Evolutionary conservation across 495 filamentous ascomycete genomes (phyloP), one percentile per base, ranked within the genome.

Genomic region (Penicillium ochrochloron): DNA sequence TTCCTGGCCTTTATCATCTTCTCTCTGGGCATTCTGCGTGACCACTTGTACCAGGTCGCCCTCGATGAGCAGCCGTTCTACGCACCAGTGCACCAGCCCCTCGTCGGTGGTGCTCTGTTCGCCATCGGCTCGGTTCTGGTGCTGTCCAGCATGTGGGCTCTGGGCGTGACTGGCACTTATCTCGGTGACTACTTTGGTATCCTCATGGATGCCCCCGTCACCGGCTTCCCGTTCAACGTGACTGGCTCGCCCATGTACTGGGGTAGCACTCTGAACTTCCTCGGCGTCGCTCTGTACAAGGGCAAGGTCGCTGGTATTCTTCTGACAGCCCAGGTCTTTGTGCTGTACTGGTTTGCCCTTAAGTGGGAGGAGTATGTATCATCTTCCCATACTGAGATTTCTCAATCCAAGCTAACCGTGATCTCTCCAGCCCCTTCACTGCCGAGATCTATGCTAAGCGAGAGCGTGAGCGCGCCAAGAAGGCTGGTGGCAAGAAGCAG

Each of bases 101-200:
- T 89, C 31, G 73, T 89, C 21, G 92, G 89, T 44, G 90, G 88
- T 59, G 81, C 76, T 11, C 82, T 97, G 44, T 83, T 98, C 67
- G 83, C 83, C 48, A 61, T 81, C 42, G 96, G 95, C 50, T 97
- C 97, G 70, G 76, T 91, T 59, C 86, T 99, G 19, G 95, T 99
- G 29, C 74, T 98, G 19, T 88, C 88, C 33, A 92, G 88, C 63
- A 98, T 96, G 80, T 97, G 88, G 86, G 90, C 88, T 31, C 85
- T 99, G n/a, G 95, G 95, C 50, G 83, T 99, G 64, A 98, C 95
- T 11, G 96, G 95, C 60, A 99, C 95, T 66, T 99, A 97, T 75
- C 82, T 99, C 29, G 95, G 95, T 61, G 95, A 99, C 80, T 99
- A 99, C 81, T 99, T 97, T 70, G 95, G 95, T 41, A 98, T 99